Conservation (phyloP, 805 yeast species). For the Saturnispora serradocipensis region DNA sequence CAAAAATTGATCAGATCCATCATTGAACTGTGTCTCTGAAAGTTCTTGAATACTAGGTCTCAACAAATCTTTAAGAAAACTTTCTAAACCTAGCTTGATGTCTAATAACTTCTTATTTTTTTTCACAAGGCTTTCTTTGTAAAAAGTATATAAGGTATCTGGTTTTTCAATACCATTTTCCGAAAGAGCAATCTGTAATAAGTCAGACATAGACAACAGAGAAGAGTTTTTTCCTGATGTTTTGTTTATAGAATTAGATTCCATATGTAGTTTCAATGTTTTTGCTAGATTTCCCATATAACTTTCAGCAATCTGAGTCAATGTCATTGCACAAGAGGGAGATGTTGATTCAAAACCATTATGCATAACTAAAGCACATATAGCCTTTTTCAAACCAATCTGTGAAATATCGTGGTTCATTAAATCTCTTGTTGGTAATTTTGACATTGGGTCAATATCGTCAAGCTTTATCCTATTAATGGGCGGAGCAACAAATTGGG, state of each 20-base stretch:
- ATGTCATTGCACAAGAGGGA: conserved; percentile 62
- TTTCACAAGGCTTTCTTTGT: conserved; percentile 61
- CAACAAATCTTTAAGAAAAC: conserved; percentile 67
- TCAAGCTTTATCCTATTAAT: conserved; percentile 46
- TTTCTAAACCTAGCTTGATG: conserved; percentile 54
- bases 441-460: conserved; percentile 80
- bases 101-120: conserved; percentile 65
- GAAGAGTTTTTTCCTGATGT: conserved; percentile 21
- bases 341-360: conserved; percentile 85
- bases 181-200: conserved; percentile 53
- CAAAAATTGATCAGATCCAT: conserved; percentile 86
- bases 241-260: conserved; percentile 44
- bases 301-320: conserved; percentile 77
- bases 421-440: conserved; percentile 58
- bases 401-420: conserved; percentile 52
- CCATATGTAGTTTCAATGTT: conserved; percentile 62
- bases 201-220: conserved; percentile 30
- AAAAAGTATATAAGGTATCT: conserved; percentile 63
- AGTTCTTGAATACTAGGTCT: conserved; percentile 69
- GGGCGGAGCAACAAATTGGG: conserved; percentile 64
- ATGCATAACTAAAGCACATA: conserved; percentile 78
- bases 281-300: conserved; percentile 67
- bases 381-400: conserved; percentile 55
- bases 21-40: conserved; percentile 71
- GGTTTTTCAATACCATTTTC: conserved; percentile 84